A percentile compares a stretch with the other conserved stretches of the same genome.
Conservation (phyloP, 495 filamentous ascomycete genomes). For the Penicillium bialowiezense region DNA sequence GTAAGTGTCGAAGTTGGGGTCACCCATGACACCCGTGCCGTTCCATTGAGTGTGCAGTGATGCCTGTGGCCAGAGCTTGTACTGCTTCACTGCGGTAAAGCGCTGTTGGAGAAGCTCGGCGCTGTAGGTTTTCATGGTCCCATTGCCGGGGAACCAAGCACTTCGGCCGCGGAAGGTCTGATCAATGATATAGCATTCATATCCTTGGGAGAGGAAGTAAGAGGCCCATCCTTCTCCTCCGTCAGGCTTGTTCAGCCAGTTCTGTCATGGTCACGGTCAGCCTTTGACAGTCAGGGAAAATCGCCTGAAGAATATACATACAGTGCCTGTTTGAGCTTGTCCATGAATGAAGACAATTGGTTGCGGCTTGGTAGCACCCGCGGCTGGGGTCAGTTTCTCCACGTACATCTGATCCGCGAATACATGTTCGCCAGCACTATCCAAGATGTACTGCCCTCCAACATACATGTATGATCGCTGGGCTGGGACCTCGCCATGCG, state of each 20-base stretch:
- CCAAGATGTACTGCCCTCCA: conserved; percentile 42
- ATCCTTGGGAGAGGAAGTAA: conserved; percentile 43
- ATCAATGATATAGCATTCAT: conserved; percentile 46
- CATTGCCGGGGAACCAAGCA: conserved; percentile 28
- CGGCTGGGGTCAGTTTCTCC: conserved; percentile 46
- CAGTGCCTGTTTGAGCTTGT: conserved; percentile 48
- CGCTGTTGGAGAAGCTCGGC: conserved; percentile 32
- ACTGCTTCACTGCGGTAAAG: conserved; percentile 37
- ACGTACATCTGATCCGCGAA: conserved; percentile 55
- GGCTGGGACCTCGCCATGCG: conserved; percentile 4
- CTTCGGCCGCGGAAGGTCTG: conserved; percentile 43
- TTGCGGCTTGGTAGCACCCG: conserved; percentile 18
- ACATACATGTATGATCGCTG: conserved; percentile 47
- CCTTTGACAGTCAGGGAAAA: background rate
- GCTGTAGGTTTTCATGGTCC: conserved; percentile 25
- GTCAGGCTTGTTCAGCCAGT: conserved; percentile 49
- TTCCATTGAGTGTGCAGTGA: conserved; percentile 50
- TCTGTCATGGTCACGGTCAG: conserved; percentile 17
- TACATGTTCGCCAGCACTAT: conserved; percentile 31
- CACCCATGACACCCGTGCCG: conserved; percentile 40
- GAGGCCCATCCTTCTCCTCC: conserved; percentile 46
- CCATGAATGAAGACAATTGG: conserved; percentile 56
- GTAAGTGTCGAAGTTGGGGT: conserved; percentile 44
- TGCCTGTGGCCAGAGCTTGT: conserved; percentile 42
- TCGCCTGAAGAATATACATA: conserved; percentile 26